Evolutionary conservation across 2,329 filamentous ascomycete genomes (phyloP).

Genomic region (Diaporthe australafricana): DNA sequence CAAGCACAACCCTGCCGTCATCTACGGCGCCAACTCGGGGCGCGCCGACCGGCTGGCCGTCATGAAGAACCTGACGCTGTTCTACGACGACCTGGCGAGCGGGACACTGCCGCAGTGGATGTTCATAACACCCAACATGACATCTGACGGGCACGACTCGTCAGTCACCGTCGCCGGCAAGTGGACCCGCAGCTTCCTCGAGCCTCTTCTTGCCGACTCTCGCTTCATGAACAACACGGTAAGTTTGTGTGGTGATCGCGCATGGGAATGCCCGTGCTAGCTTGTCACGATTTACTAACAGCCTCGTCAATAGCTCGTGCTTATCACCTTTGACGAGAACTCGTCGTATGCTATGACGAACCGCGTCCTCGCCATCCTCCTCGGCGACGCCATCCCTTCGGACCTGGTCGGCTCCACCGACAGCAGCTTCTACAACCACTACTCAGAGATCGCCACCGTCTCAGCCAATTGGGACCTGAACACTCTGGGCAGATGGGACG

Average conservation of each 20-base stretch:
- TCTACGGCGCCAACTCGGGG: slow-evolving; percentile 74
- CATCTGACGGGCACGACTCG: slow-evolving; percentile 80
- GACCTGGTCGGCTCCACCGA: slow-evolving; percentile 77
- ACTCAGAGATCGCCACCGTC: slow-evolving; percentile 75
- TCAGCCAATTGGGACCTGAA: slow-evolving; percentile 77
- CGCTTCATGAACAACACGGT: slow-evolving; percentile 72
- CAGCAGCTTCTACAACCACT: slow-evolving; percentile 78
- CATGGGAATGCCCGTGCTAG: not conserved
- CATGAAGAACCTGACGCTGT: slow-evolving; percentile 80
- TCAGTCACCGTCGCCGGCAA: slow-evolving; percentile 74
- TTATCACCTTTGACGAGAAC: slow-evolving; percentile 85
- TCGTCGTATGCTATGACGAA: slow-evolving; percentile 76
- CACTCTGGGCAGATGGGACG: slow-evolving; percentile 78
- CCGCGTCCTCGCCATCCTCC: slow-evolving; percentile 75
- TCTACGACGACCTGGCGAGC: slow-evolving; percentile 73
- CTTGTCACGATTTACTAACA: slow-evolving; percentile 55
- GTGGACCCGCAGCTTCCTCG: slow-evolving; percentile 77
- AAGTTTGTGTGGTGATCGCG: not conserved
- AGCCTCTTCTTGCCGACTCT: slow-evolving; percentile 74
- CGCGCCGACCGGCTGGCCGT: slow-evolving; percentile 70
- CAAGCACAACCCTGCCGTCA: slow-evolving; percentile 79
- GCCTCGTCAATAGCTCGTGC: slow-evolving; percentile 63
- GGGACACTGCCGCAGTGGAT: slow-evolving; percentile 77
- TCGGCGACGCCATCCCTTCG: slow-evolving; percentile 79
- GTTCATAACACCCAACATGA: slow-evolving; percentile 82